A percentile compares a stretch with the other conserved stretches of the same genome.
Conservation (phyloP, 345 rosid genomes). For the Dovyalis caffra region DNA sequence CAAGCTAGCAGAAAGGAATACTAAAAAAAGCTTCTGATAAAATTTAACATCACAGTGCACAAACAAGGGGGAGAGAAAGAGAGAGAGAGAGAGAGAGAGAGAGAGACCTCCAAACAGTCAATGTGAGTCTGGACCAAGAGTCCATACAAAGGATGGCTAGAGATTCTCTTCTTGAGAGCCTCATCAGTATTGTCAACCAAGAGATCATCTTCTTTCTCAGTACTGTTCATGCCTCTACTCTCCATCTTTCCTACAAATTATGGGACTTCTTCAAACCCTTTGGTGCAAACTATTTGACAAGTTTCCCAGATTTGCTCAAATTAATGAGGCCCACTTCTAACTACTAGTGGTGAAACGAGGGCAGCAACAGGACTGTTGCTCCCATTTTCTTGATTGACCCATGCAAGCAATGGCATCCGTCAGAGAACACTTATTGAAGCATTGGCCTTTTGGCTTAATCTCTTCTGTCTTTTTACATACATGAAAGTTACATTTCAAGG, state of each 20-base stretch:
- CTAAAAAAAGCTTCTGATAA: too few species aligned
- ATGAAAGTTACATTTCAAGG: conserved; percentile 43
- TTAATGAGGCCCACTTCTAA: background rate
- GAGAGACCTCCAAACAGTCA: conserved; percentile 61
- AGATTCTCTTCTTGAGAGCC: conserved; percentile 47
- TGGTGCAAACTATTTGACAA: background rate
- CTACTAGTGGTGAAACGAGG: background rate
- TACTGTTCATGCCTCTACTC: background rate
- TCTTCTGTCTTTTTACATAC: conserved; percentile 28
- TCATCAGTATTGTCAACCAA: conserved; percentile 9
- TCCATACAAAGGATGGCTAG: conserved; percentile 50
- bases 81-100: conserved; percentile 12
- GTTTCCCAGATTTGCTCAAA: conserved; percentile 1
- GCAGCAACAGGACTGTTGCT: background rate
- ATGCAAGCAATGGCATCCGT: conserved; percentile 36
- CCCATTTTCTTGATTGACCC: conserved; percentile 34
- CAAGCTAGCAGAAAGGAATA: too few species aligned
- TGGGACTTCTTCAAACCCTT: background rate
- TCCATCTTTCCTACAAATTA: background rate
- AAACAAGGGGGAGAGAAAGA: background rate
- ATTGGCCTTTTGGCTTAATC: conserved; percentile 11
- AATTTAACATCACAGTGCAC: background rate
- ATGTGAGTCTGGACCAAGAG: conserved; percentile 44
- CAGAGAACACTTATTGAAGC: conserved; percentile 30
- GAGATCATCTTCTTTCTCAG: conserved; percentile 2